Base-by-base conservation (phyloP, 176 grass and related monocot genomes). In the Carex cristatella region DNA sequence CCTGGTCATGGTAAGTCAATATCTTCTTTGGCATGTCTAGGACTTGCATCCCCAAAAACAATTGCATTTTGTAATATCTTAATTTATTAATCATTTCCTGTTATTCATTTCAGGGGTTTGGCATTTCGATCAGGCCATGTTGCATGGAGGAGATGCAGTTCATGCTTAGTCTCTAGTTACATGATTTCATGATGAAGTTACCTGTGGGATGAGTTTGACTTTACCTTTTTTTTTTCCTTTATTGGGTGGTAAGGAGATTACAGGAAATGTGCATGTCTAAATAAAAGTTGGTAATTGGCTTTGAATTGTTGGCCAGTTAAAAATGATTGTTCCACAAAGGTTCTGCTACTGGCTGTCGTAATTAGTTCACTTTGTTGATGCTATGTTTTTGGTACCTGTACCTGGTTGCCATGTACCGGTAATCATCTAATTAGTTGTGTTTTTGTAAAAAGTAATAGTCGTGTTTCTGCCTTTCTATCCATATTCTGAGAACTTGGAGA, bases 81-180 rank as follows among this genome's bases (percentile, higher is more conserved):
- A 72, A 66, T 7, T 37, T 38, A 49, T 8, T 40, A 67, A 48
- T 31, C 69, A 55, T 30, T 16, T 51, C n/a, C 78, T 13, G 10
- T 54, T 56, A 83, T 83, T 57, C 73, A 69, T 67, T 70, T 53
- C 80, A 88, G 86, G 86, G 46, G 71, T 80, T 84, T 88, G 86
- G 86, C 86, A 88, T 88, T 88, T 88, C 4, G 46, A 88, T 84
- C 86, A 84, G 69, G 76, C 79, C 7, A 58, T 88, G 62, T 70
- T 88, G 48, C 81, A 84, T 69, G 59, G 78, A 61, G 80, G 78
- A 61, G 80, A 67, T 63, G 42, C 16, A 30, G 62, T 27, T 30
- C 38, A 81, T 65, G 79, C 58, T 62, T 81, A 81, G 58, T 31
- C 56, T 62, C 46, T 77, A 15, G 46, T 32, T 14, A 6, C 72